phyloP scores from a whole-genome alignment of 2,329 filamentous ascomycete species.

The Dactylellina drechsleri region DNA sequence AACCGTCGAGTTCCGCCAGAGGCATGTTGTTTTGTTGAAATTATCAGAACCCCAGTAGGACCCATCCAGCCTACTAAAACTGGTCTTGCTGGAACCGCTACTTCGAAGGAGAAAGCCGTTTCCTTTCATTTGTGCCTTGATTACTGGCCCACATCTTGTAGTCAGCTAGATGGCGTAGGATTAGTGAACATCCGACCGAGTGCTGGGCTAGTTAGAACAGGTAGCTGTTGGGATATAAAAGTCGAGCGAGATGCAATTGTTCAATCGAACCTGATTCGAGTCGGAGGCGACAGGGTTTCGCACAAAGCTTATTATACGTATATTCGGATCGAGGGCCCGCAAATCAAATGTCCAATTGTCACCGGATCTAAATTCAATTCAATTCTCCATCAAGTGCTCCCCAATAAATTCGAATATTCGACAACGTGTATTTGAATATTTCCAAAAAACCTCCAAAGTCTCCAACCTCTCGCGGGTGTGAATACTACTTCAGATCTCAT shows the following conservation, averaged over 20 bases:
- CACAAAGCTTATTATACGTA: conserved; percentile 38
- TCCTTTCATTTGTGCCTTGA: conserved; percentile 6
- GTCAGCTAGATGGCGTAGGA: conserved; percentile 48
- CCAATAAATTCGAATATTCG: too few relatives aligned
- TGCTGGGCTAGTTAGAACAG: neutral
- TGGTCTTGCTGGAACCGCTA: neutral
- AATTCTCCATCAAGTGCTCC: neutral
- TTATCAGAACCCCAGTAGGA: neutral
- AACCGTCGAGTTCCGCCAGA: conserved; percentile 33
- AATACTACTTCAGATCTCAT: conserved; percentile 29
- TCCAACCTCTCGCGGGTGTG: conserved; percentile 28
- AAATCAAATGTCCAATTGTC: conserved; percentile 40
- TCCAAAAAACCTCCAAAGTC: neutral
- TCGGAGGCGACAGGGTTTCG: too few relatives aligned
- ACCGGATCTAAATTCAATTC: conserved; percentile 4
- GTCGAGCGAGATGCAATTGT: neutral
- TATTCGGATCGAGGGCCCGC: conserved; percentile 33
- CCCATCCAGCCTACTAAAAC: conserved; percentile 9
- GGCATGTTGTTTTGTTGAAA: neutral
- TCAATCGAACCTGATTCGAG: conserved; percentile 14
- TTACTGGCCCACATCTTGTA: conserved; percentile 18
- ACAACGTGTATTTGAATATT: neutral
- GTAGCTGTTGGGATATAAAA: too few relatives aligned
- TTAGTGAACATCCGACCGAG: conserved; percentile 54
- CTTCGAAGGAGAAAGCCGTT: neutral